Evolutionary conservation across 345 rosid species (phyloP), one percentile per base, ranked within the genome.

Genomic region (Ailanthus altissimus): DNA sequence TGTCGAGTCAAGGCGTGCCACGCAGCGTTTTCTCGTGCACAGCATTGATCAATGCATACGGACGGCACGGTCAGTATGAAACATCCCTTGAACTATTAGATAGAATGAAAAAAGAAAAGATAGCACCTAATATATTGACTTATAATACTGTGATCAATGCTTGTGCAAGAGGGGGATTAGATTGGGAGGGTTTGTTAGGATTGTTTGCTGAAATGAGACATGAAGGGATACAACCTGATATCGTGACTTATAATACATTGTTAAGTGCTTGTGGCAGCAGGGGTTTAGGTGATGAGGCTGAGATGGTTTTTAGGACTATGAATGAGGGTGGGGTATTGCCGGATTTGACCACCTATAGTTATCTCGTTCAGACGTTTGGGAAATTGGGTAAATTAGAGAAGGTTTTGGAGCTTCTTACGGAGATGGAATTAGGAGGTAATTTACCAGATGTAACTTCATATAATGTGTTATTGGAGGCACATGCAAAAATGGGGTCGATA

Each of bases 171-270:
- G 98, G 98, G n/a, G 93, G 97, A 9, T 80, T 93, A 73, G 93
- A 89, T 83, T 95, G 98, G 99, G 97, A 93, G 74, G 93, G 94
- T 25, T 89, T 96, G 72, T 84, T 96, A 51, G 93, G 97, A 67
- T 87, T 93, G 87, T 93, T 93, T 70, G 98, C 98, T 1, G 97
- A 96, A 83, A 96, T 96, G 97, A 92, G 98, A 80, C 98, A 96
- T 38, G 97, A 90, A 67, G 99, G 93, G 1, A 65, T 96, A 80
- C 96, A 90, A 32, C 97, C 98, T 1, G 97, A 93, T 78, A 86
- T 92, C 5, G 91, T 91, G n/a, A 96, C 99, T 2, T 93, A 96
- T 81, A 96, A 96, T 73, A 93, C 94, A 20, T 32, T 93, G 92
- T 94, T 96, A 78, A 83, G 91, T 60, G 97, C 99, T 79, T 96